phyloP scores from a whole-genome alignment of 305 asterid species.

The Rubia tinctorum region DNA sequence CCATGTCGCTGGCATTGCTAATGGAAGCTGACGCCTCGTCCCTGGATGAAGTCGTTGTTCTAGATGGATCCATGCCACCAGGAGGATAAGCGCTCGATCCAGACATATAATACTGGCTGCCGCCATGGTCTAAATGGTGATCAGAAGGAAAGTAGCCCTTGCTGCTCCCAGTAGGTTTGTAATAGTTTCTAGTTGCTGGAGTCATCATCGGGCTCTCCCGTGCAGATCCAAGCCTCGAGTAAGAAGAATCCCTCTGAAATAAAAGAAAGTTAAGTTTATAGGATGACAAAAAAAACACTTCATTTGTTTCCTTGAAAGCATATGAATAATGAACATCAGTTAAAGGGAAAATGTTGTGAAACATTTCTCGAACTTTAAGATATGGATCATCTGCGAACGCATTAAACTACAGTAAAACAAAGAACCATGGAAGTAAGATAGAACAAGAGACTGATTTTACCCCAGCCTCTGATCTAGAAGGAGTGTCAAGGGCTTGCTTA shows the following conservation, averaged over 20 bases:
- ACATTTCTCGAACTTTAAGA: neutral
- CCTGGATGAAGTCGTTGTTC: conserved; percentile 78
- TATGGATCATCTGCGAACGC: neutral
- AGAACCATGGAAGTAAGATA: neutral
- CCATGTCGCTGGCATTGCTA: conserved; percentile 93
- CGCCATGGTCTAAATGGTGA: conserved; percentile 28
- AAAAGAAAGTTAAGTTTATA: neutral
- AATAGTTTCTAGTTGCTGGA: conserved; percentile 47
- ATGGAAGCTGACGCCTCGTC: conserved; percentile 88
- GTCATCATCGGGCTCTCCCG: conserved; percentile 87
- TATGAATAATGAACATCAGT: neutral
- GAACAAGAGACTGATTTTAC: conserved; percentile 35
- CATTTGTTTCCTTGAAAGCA: neutral
- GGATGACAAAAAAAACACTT: neutral
- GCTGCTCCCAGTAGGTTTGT: conserved; percentile 37
- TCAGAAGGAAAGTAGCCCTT: conserved; percentile 36
- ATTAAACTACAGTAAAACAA: neutral
- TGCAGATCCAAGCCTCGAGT: conserved; percentile 75
- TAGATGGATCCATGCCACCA: conserved; percentile 71
- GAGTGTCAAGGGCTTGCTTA: conserved; percentile 83
- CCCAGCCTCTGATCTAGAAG: conserved; percentile 92
- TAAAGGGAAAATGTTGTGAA: too few relatives aligned
- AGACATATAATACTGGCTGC: conserved; percentile 30
- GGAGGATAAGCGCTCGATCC: conserved; percentile 48
- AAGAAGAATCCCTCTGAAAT: conserved; percentile 87